Base-by-base conservation (phyloP, 441 rosid species). In the Populus hybrid region DNA sequence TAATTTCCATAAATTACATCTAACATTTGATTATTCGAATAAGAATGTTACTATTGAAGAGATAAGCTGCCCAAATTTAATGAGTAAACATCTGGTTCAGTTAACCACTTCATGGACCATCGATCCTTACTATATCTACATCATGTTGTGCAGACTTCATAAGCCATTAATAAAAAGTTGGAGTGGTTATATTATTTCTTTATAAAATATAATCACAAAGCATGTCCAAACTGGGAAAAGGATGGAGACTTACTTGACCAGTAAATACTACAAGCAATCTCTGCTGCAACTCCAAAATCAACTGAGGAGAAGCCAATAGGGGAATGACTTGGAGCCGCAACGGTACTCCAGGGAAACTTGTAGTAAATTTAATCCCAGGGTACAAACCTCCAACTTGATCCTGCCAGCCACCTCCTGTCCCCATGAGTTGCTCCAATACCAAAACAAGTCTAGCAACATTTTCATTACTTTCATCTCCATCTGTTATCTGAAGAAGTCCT, bases 391-490 rank as follows among this genome's bases (percentile, higher is more conserved):
- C 97, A 16, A 94, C 91, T 84, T 94, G 97, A 85, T 95, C 98
- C 87, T 95, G 97, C 99, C 98, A 94, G 78, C 98, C 97, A 74
- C 99, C 98, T 72, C 98, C 97, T 32, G 98, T 94, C 54, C 99
- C 98, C 99, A 95, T 91, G 78, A 95, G 91, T 84, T 94, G 97
- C 86, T 95, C 97, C 72, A 93, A 80, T 59, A 91, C 93, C 89
- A 93, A 88, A 65, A 95, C 97, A 20, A 95, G 94, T 76, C 97
- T 87, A 5, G 99, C 97, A 14, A 91, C 91, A 69, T 94, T 95
- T 82, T 92, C 97, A 66, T 88, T 90, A 81, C 92, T 91, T 69
- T 88, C 90, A 79, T 95, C 95, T 76, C 95, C 92, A 77, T 87
- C 72, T n/a, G 84, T 83, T 81, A 91, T 90, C 84, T 84, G 91